phyloP scores from a whole-genome alignment of 2,329 filamentous ascomycete genomes.

The Phoma sp. region DNA sequence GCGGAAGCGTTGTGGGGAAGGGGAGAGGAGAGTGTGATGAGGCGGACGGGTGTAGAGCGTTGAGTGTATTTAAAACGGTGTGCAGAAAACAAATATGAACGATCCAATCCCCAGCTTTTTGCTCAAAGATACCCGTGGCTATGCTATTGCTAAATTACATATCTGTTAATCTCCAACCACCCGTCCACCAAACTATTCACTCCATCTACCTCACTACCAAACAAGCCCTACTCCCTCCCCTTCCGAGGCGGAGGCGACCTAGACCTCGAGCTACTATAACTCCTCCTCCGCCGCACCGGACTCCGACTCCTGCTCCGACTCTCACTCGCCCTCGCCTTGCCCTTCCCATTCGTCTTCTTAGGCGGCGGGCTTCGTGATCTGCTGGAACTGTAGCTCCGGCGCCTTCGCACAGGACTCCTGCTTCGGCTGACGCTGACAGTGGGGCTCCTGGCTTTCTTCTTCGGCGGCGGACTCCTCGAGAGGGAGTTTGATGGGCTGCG shows the following conservation, averaged over 20 bases:
- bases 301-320: slow-evolving; percentile 12
- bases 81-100: too few species aligned
- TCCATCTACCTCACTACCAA: too few species aligned
- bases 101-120: too few species aligned
- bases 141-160: too few species aligned
- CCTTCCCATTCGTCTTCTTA: slow-evolving; percentile 12
- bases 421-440: slow-evolving; percentile 15
- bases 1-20: too few species aligned
- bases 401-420: slow-evolving; percentile 7
- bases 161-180: too few species aligned
- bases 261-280: slow-evolving; percentile 18
- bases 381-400: slow-evolving; percentile 3
- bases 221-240: slow-evolving; percentile 16
- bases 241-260: slow-evolving; percentile 20
- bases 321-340: slow-evolving; percentile 7
- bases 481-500: slow-evolving; percentile 29
- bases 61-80: too few species aligned
- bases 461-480: slow-evolving; percentile 23
- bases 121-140: too few species aligned
- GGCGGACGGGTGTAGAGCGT: too few species aligned
- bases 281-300: slow-evolving; percentile 16
- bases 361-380: slow-evolving; percentile 14
- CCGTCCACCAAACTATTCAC: too few species aligned
- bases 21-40: too few species aligned
- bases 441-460: slow-evolving; percentile 18